Evolutionary conservation across 225 moss, liverwort and hornwort genomes (phyloP), one percentile per base, ranked within the genome.

Genomic region (Ulota crispa): DNA sequence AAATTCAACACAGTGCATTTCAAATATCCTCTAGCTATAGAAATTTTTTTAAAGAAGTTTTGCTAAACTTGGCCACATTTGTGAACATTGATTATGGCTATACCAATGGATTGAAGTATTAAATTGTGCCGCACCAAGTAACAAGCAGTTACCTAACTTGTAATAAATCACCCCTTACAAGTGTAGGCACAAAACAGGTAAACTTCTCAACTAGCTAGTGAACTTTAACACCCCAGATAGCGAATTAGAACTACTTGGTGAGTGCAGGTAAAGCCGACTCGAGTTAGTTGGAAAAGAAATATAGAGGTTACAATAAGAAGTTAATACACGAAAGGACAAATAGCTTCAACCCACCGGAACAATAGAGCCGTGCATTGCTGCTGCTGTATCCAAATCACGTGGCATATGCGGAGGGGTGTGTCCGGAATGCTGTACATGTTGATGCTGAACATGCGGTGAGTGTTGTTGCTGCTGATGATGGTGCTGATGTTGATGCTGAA

Each of bases 381-480:
- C 66, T 50, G 86, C 66, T 52, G 87, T 62, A 81, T 91, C 91
- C 87, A 91, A 64, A 42, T 91, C 91, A 80, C 89, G 86, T 50
- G 83, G 83, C 52, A 93, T 87, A 65, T 92, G 92, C 30, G 96
- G 92, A 70, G 92, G 84, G 70, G 91, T 90, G 72, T 95, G 96
- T 78, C 90, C 95, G 59, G 89, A 86, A 73, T 93, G 93, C 81
- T 91, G 96, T 32, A 81, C 80, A 82, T 93, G 92, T 80, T 92
- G 88, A 79, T 93, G 90, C 83, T 96, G 94, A 86, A 92, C 93
- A 81, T 92, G 88, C 71, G 93, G 84, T 34, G 91, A 87, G 78
- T 86, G 90, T 71, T 90, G 91, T 47, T 88, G 96, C 37, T 92
- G 91, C 50, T 94, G 90, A 78, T 95, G 93, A 72, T 87, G 91